Evolutionary conservation across 1,284 basidiomycete species (phyloP), one percentile per base, ranked within the genome.

Genomic region (Malassezia dermatis): DNA sequence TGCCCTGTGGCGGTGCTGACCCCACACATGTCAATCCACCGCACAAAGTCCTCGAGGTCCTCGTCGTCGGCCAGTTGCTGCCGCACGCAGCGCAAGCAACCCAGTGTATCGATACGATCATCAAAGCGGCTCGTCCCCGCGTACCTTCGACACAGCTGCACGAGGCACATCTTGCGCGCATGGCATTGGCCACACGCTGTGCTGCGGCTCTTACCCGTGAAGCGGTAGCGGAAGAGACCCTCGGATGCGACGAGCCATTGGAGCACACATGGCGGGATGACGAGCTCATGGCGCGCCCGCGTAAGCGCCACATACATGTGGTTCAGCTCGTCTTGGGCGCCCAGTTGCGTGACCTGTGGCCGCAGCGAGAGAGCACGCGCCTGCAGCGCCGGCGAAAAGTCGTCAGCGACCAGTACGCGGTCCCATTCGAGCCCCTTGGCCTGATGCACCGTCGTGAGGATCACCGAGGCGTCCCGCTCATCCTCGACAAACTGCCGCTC

Each of bases 371-470:
- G 13, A 2, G 45, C 43, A 15, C 34, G 27, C 15, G 39, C 28
- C 13, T 64, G 58, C 6, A 60, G 40, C 13, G 54, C 39, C 2
- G 67, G 67, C 13, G 63, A 60, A 23, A 70, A 70, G 39, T 70
- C 67, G 44, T 67, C 63, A 13, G 63, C 61, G 19, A 70, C 59
- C 17, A 61, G 43, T 10, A 70, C 67, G 13, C 58, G 40, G 41
- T 70, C 65, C 67, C 67, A 70, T 34, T 70, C 67, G 17, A 70
- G 60, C 23, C 67, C 67, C 40, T 70, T 70, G 7, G 66, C 64
- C 49, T 70, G 67, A 27, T 70, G 67, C 13, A 66, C 65, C 19
- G 67, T 70, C 6, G 66, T 63, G 24, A 70, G 49, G 6, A 70
- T 55, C 13, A 70, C 56, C 1, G 56, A 52, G 0, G 67, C 67